Evolutionary conservation across 2,329 filamentous ascomycete species (phyloP).

Genomic region (Colletotrichum sp.): DNA sequence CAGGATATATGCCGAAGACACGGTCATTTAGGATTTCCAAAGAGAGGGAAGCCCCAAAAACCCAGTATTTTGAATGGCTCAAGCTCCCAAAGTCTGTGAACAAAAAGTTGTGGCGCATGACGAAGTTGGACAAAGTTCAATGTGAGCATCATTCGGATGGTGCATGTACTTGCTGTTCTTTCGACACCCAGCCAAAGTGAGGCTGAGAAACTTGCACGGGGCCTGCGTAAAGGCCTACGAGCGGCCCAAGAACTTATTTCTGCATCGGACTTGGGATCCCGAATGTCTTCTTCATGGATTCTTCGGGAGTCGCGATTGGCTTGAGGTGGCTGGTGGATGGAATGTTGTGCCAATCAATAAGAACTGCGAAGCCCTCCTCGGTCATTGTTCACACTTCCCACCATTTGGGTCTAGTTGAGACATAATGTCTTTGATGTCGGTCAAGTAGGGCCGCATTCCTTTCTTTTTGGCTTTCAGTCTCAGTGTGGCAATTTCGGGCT

Average conservation of each 20-base stretch:
- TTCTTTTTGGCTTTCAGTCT: not conserved
- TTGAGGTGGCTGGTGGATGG: not conserved
- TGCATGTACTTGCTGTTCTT: not conserved
- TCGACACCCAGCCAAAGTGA: not conserved
- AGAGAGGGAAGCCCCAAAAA: not conserved
- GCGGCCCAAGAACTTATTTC: not conserved
- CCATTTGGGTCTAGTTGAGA: not conserved
- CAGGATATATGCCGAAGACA: not conserved
- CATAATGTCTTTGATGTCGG: not conserved
- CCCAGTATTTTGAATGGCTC: not conserved
- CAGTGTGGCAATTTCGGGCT: not conserved
- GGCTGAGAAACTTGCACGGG: not conserved
- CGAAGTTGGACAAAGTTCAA: not conserved
- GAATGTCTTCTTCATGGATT: not conserved
- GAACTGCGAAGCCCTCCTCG: not conserved
- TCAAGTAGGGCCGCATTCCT: too few relatives aligned
- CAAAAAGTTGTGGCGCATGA: not conserved
- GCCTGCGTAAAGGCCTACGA: not conserved
- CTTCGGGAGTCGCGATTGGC: not conserved
- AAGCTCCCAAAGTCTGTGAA: not conserved
- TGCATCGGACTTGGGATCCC: not conserved
- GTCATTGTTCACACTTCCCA: not conserved
- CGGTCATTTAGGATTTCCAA: not conserved
- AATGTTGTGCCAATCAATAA: not conserved
- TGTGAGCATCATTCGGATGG: not conserved